Conservation (phyloP, 2,329 filamentous ascomycete genomes). For the Penicillium sp. region DNA sequence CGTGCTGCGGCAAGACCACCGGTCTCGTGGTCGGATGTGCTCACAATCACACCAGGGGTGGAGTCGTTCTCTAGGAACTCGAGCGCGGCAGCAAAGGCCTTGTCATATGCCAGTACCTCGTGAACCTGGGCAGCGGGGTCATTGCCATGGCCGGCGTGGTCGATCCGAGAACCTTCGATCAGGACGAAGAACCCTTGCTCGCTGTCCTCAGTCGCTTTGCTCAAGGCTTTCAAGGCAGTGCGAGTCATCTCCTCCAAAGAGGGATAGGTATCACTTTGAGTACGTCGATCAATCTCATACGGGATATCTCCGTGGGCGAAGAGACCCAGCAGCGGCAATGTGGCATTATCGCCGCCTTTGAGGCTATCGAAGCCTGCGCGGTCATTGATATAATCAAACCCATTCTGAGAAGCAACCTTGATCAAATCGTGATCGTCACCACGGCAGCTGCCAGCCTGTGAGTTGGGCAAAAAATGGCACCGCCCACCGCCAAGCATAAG, state of each 20-base stretch:
- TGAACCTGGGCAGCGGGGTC: conserved; percentile 81
- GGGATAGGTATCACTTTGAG: conserved; percentile 76
- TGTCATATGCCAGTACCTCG: conserved; percentile 94
- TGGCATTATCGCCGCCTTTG: conserved; percentile 61
- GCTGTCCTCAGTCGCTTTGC: conserved; percentile 74
- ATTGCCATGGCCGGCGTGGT: conserved; percentile 87
- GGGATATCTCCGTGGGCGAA: conserved; percentile 82
- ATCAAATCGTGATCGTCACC: conserved; percentile 74
- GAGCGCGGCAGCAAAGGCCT: conserved; percentile 74
- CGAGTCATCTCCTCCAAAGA: conserved; percentile 88
- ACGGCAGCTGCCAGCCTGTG: conserved; percentile 76
- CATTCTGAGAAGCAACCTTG: conserved; percentile 69
- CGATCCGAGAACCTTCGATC: conserved; percentile 95
- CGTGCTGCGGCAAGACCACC: conserved; percentile 80
- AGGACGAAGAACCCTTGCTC: conserved; percentile 97
- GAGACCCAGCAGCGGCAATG: conserved; percentile 81
- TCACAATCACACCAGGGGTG: conserved; percentile 73
- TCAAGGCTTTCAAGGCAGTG: conserved; percentile 75
- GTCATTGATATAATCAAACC: conserved; percentile 74
- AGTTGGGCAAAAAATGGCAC: conserved; percentile 89
- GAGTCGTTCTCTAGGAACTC: conserved; percentile 77
- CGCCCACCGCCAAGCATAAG: conserved; percentile 89
- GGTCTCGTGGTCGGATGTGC: conserved; percentile 94
- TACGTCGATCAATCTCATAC: conserved; percentile 86
- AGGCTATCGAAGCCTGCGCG: conserved; percentile 74